Percentiles rank a stretch among this genome's conserved stretches.
phyloP scores from a whole-genome alignment of 2,329 filamentous ascomycete genomes.

The Exophiala sp. region DNA sequence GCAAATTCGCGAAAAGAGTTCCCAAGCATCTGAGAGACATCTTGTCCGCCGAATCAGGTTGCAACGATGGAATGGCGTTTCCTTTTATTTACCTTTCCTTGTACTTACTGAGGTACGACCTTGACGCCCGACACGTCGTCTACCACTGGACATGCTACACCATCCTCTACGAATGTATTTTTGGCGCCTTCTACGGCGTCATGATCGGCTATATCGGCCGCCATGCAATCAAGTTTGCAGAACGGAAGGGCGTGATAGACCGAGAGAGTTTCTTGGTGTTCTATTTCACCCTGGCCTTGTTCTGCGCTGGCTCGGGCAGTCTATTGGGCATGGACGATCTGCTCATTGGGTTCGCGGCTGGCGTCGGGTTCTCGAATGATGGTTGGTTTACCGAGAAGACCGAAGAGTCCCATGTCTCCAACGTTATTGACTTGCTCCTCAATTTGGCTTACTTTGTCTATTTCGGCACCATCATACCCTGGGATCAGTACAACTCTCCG shows the following conservation, averaged over 20 bases:
- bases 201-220: constrained; percentile 82
- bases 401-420: constrained; percentile 96
- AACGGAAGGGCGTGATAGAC: constrained; percentile 82
- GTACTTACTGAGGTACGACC: constrained; percentile 81
- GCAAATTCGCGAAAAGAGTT: constrained; percentile 95
- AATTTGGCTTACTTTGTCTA: constrained; percentile 99
- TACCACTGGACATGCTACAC: constrained; percentile 87
- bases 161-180: constrained; percentile 91
- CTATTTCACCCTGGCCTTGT: constrained; percentile 94
- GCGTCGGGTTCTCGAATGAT: constrained; percentile 98
- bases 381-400: constrained; percentile 99
- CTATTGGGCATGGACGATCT: constrained; percentile 90
- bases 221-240: constrained; percentile 83
- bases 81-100: constrained; percentile 92
- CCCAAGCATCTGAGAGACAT: constrained; percentile 96
- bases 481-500: constrained; percentile 80
- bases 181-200: constrained; percentile 87
- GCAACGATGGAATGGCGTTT: constrained; percentile 99
- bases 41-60: constrained; percentile 92
- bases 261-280: constrained; percentile 97
- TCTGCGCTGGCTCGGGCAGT: constrained; percentile 90
- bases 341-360: constrained; percentile 88
- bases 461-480: constrained; percentile 94
- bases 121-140: constrained; percentile 64
- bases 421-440: constrained; percentile 95